phyloP scores from a whole-genome alignment of 257 asterid species.

The Primulina huaijiensis region DNA sequence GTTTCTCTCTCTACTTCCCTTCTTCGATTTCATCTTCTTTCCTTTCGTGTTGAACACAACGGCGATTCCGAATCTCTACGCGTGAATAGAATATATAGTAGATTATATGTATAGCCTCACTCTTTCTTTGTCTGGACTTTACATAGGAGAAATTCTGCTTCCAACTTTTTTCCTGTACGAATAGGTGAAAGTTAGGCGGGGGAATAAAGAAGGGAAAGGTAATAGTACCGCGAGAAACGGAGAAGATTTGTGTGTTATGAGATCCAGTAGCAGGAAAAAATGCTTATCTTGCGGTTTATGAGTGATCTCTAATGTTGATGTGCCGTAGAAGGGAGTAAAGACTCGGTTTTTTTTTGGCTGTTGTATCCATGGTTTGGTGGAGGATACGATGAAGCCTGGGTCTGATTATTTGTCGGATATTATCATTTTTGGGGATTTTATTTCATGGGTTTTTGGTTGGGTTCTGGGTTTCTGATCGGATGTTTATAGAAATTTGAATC shows the following conservation, averaged over 20 bases:
- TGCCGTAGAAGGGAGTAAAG: slow-evolving; percentile 20
- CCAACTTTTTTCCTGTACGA: slow-evolving; percentile 29
- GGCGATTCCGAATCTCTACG: slow-evolving; percentile 33
- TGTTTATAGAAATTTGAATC: slow-evolving; percentile 29
- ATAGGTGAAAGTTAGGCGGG: slow-evolving; percentile 6
- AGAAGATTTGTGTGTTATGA: background rate
- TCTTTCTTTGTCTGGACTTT: slow-evolving; percentile 15
- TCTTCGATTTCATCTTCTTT: slow-evolving; percentile 29
- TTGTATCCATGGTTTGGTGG: slow-evolving; percentile 7
- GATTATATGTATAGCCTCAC: slow-evolving; percentile 5
- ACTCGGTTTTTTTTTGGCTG: background rate
- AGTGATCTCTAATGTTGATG: slow-evolving; percentile 6
- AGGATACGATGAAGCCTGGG: background rate
- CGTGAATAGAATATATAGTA: slow-evolving; percentile 1
- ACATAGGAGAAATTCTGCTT: slow-evolving; percentile 31
- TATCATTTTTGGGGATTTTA: slow-evolving; percentile 8
- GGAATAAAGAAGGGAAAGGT: slow-evolving; percentile 2
- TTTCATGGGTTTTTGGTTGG: slow-evolving; percentile 21
- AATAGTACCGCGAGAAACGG: background rate
- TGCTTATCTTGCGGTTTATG: slow-evolving; percentile 19
- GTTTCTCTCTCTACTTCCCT: slow-evolving; percentile 10
- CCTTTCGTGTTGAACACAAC: slow-evolving; percentile 27
- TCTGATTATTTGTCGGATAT: slow-evolving; percentile 14
- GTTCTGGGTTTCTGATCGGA: slow-evolving; percentile 24
- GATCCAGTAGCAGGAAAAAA: slow-evolving; percentile 8